Conservation (phyloP, 2,329 filamentous ascomycete species). For the Cercospora sesami region DNA sequence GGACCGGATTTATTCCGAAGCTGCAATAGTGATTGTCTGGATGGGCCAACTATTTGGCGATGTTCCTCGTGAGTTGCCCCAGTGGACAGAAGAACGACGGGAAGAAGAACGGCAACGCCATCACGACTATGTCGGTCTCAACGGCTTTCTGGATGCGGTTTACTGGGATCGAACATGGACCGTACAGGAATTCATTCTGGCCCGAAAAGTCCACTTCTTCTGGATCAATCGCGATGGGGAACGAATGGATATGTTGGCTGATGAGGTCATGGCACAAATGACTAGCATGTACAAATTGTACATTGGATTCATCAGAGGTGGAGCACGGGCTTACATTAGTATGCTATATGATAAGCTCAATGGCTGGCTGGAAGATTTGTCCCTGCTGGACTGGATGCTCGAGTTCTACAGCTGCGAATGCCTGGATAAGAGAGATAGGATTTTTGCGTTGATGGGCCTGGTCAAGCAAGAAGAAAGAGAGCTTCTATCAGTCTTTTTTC, state of each 20-base stretch:
- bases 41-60: background rate
- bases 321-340: too few relatives aligned
- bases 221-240: background rate
- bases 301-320: too few relatives aligned
- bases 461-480: too few relatives aligned
- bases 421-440: too few relatives aligned
- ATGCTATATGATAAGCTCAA: too few relatives aligned
- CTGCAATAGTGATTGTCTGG: background rate
- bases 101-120: background rate
- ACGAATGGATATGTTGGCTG: background rate
- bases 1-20: background rate
- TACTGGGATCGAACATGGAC: background rate
- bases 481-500: too few relatives aligned
- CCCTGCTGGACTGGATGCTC: too few relatives aligned
- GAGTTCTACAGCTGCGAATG: too few relatives aligned
- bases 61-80: background rate
- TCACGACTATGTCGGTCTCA: background rate
- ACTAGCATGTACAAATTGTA: too few relatives aligned
- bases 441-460: too few relatives aligned
- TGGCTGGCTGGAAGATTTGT: too few relatives aligned
- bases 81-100: background rate
- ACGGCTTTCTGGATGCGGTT: background rate
- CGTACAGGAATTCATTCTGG: background rate
- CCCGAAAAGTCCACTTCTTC: background rate
- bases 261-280: too few relatives aligned